These are phyloP conservation scores for Kalmanozyma brasiliensis DNA, from an alignment of 1,284 basidiomycete species.

Conservation along the genomic window DNA sequence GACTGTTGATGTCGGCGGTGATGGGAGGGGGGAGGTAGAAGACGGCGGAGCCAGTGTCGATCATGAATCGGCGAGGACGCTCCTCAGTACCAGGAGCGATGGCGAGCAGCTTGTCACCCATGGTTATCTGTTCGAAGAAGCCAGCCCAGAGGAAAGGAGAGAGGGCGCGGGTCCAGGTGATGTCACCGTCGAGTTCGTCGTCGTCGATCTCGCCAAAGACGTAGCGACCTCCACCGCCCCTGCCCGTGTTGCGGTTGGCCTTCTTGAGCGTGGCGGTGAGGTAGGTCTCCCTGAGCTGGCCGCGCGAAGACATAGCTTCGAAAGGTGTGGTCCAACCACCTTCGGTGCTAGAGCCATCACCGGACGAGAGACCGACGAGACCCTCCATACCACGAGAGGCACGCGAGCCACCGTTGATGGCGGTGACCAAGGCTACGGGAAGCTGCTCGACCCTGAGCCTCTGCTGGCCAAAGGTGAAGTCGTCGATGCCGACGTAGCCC, in stretches of 20 bases:
- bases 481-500: conserved; percentile 57
- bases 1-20: conserved; percentile 43
- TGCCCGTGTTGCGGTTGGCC: conserved; percentile 54
- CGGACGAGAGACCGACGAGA: conserved; percentile 48
- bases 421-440: conserved; percentile 45
- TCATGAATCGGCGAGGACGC: conserved; percentile 41
- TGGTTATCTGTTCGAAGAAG: conserved; percentile 46
- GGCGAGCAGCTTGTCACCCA: conserved; percentile 34
- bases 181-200: conserved; percentile 29
- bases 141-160: conserved; percentile 51
- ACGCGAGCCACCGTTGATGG: conserved; percentile 39
- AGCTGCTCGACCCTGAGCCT: conserved; percentile 32
- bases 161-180: conserved; percentile 47
- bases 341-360: conserved; percentile 26
- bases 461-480: conserved; percentile 41
- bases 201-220: conserved; percentile 53
- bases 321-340: conserved; percentile 57
- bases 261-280: conserved; percentile 53
- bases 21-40: conserved; percentile 43
- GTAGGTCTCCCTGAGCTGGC: conserved; percentile 46
- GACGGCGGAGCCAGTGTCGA: conserved; percentile 56
- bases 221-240: conserved; percentile 55
- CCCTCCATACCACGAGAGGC: conserved; percentile 54
- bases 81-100: conserved; percentile 18
- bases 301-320: conserved; percentile 49